Conservation (phyloP, 2,329 filamentous ascomycete species). For the Aspergillus awamori region DNA sequence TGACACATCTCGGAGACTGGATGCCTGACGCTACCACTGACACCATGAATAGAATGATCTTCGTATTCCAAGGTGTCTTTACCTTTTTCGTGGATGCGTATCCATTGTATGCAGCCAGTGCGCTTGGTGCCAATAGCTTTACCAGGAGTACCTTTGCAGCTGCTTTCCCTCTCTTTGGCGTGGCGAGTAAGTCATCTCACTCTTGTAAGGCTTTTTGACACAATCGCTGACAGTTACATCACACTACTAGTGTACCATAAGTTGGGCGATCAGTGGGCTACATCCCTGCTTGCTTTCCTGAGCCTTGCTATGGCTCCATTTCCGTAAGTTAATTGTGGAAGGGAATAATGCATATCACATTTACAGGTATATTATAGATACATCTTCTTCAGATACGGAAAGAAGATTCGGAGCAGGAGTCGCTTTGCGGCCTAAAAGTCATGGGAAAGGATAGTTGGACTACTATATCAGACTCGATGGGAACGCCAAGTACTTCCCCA, state of each 20-base stretch:
- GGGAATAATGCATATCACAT: neutral
- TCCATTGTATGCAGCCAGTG: slow-evolving; percentile 50
- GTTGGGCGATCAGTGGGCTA: slow-evolving; percentile 44
- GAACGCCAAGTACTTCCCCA: no score
- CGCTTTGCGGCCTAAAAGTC: slow-evolving; percentile 17
- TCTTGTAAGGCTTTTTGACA: no score
- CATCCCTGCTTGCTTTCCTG: slow-evolving; percentile 39
- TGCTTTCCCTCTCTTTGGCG: slow-evolving; percentile 71
- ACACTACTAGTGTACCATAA: slow-evolving; percentile 35
- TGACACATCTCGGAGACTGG: neutral
- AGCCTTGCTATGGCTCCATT: slow-evolving; percentile 41
- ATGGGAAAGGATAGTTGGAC: no score
- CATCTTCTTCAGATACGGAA: slow-evolving; percentile 38
- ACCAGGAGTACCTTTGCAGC: slow-evolving; percentile 74
- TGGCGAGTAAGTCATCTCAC: slow-evolving; percentile 24
- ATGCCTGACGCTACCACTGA: no score
- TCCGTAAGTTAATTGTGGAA: slow-evolving; percentile 31
- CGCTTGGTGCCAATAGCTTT: slow-evolving; percentile 79
- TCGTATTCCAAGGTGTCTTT: slow-evolving; percentile 1
- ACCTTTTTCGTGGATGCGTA: slow-evolving; percentile 67
- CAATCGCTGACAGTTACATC: neutral
- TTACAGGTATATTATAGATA: neutral
- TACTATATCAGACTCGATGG: neutral
- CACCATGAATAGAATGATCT: neutral
- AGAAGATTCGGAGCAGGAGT: slow-evolving; percentile 32